These are phyloP conservation scores for Arxiozyma bovina DNA, from an alignment of 1,139 yeast genomes.

Conservation along the genomic window DNA sequence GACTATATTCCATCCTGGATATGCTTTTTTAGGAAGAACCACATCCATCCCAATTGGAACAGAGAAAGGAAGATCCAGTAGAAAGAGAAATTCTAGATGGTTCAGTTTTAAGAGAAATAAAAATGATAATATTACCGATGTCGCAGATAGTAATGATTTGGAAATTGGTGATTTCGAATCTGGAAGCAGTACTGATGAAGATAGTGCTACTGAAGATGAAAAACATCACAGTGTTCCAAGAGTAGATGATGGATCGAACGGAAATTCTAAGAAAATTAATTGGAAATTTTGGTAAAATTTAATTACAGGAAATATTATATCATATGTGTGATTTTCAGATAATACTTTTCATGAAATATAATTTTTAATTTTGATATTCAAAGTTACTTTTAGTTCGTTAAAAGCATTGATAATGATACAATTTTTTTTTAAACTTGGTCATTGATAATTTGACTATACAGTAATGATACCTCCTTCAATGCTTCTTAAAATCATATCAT, in stretches of 20 bases:
- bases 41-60: slow-evolving; percentile 19
- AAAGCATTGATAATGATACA: neutral
- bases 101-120: neutral
- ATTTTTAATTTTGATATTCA: too few relatives aligned
- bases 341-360: too few relatives aligned
- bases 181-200: neutral
- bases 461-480: neutral
- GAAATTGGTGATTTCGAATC: slow-evolving; percentile 2
- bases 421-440: neutral
- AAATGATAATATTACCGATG: neutral
- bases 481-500: neutral
- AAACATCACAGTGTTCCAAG: neutral
- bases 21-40: slow-evolving; percentile 35
- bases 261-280: neutral
- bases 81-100: neutral
- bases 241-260: neutral
- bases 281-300: slow-evolving; percentile 2
- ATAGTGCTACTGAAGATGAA: neutral
- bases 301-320: neutral
- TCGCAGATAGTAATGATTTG: neutral
- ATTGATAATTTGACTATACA: neutral
- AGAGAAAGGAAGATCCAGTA: neutral
- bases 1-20: slow-evolving; percentile 60
- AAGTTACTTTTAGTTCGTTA: neutral
- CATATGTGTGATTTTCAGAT: neutral